Conservation (phyloP, 2,329 filamentous ascomycete species). For the Botrytis aclada region DNA sequence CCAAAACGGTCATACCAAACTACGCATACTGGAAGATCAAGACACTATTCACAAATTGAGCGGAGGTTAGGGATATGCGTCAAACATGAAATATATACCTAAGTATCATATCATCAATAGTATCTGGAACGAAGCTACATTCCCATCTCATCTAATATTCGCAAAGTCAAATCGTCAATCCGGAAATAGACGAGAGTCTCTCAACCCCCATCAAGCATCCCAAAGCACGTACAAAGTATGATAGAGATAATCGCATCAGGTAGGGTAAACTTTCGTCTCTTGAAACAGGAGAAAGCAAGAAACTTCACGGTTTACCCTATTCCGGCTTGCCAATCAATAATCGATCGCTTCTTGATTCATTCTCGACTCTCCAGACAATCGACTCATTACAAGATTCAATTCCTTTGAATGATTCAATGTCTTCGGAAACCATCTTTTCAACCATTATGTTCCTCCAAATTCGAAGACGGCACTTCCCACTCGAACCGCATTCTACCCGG, state of each 20-base stretch:
- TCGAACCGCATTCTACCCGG: not conserved
- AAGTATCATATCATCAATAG: not conserved
- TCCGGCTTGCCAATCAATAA: not conserved
- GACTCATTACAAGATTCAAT: accelerated
- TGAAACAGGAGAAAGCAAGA: not conserved
- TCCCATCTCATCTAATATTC: too few relatives aligned
- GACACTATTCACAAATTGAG: not conserved
- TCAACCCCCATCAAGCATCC: not conserved
- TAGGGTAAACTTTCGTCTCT: not conserved
- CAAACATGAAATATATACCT: not conserved
- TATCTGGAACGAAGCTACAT: too few relatives aligned
- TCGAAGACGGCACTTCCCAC: not conserved
- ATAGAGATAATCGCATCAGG: accelerated
- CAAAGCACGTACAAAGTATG: not conserved
- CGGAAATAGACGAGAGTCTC: not conserved
- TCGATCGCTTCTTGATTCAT: not conserved
- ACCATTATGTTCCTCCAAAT: not conserved
- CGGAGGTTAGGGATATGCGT: not conserved
- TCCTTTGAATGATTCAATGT: too few relatives aligned
- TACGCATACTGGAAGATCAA: not conserved
- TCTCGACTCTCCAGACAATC: not conserved
- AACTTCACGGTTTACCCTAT: accelerated
- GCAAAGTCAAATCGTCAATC: not conserved
- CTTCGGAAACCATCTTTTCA: not conserved
- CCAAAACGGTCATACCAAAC: accelerated